A percentile compares a stretch with the other conserved stretches of the same genome.
phyloP scores from a whole-genome alignment of 2,329 filamentous ascomycete species.

The Ophioceras dolichostomum region DNA sequence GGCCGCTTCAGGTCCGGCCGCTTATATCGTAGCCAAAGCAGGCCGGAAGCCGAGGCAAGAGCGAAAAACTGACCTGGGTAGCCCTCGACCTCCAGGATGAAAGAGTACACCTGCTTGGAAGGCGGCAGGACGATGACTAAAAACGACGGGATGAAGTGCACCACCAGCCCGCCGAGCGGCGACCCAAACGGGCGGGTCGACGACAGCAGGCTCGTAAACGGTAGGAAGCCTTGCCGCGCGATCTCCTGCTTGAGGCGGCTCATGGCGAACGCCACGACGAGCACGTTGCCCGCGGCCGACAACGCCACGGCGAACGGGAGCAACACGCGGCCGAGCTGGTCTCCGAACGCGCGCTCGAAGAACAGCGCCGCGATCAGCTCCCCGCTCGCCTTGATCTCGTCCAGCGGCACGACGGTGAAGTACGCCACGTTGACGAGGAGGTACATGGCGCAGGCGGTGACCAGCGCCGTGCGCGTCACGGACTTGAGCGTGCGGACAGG shows the following conservation, averaged over 20 bases:
- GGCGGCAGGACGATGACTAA: slow-evolving; percentile 55
- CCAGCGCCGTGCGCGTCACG: slow-evolving; percentile 45
- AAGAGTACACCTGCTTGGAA: slow-evolving; percentile 54
- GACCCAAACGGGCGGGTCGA: slow-evolving; percentile 56
- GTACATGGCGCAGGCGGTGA: slow-evolving; percentile 50
- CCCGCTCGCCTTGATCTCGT: slow-evolving; percentile 53
- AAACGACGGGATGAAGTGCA: slow-evolving; percentile 57
- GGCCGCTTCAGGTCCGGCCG: slow-evolving; percentile 49
- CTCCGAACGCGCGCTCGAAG: slow-evolving; percentile 52
- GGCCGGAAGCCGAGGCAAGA: slow-evolving; percentile 41
- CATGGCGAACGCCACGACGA: slow-evolving; percentile 58
- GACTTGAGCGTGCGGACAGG: slow-evolving; percentile 53
- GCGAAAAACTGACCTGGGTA: slow-evolving; percentile 52
- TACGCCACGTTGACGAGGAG: slow-evolving; percentile 48
- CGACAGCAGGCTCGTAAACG: slow-evolving; percentile 46
- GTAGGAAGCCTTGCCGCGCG: slow-evolving; percentile 58
- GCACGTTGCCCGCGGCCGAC: slow-evolving; percentile 58
- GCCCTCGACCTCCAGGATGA: slow-evolving; percentile 61
- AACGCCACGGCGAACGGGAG: slow-evolving; percentile 54
- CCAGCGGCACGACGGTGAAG: slow-evolving; percentile 20
- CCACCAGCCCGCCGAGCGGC: slow-evolving; percentile 53
- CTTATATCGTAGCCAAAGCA: slow-evolving; percentile 47
- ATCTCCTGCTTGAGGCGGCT: slow-evolving; percentile 62
- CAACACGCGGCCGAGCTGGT: slow-evolving; percentile 40
- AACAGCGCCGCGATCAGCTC: slow-evolving; percentile 58